These are phyloP conservation scores for Mimosa bimucronata DNA, from an alignment of 306 rosid genomes.

Conservation along the genomic window DNA sequence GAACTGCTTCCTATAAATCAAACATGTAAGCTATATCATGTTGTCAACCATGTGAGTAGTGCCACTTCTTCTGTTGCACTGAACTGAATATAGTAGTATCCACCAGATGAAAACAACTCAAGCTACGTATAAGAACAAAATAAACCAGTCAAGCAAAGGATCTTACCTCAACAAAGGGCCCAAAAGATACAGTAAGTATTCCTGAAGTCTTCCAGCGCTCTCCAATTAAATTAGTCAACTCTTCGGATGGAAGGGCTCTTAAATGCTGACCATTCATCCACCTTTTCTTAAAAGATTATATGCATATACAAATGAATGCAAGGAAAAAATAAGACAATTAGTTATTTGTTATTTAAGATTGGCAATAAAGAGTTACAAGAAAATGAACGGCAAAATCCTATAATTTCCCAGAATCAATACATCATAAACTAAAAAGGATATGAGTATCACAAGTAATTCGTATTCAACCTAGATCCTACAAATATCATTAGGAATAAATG, in stretches of 20 bases:
- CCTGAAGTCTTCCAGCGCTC: slow-evolving; percentile 75
- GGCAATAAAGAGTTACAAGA: slow-evolving; percentile 1
- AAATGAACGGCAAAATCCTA: neutral
- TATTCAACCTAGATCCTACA: no score
- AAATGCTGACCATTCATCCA: slow-evolving; percentile 99
- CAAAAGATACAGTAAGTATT: slow-evolving; percentile 60
- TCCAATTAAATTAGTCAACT: slow-evolving; percentile 70
- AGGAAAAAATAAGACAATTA: no score
- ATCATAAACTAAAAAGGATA: neutral
- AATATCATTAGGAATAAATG: neutral
- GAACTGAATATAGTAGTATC: slow-evolving; percentile 10
- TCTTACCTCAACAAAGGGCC: slow-evolving; percentile 80
- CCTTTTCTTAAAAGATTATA: slow-evolving; percentile 46
- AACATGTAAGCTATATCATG: slow-evolving; percentile 35
- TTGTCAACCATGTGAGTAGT: slow-evolving; percentile 21
- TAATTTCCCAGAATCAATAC: slow-evolving; percentile 21
- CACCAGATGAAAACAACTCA: slow-evolving; percentile 8
- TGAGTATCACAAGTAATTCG: neutral
- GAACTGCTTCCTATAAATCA: slow-evolving; percentile 66
- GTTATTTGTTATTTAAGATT: neutral
- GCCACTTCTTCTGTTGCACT: slow-evolving; percentile 5
- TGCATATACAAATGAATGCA: neutral
- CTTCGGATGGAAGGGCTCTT: slow-evolving; percentile 71
- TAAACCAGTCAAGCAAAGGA: slow-evolving; percentile 28
- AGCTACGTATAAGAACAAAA: neutral